A percentile compares a stretch with the other conserved stretches of the same genome.
Evolutionary conservation across 176 grass and related monocot species (phyloP).

Genomic region (Stipa capillata): DNA sequence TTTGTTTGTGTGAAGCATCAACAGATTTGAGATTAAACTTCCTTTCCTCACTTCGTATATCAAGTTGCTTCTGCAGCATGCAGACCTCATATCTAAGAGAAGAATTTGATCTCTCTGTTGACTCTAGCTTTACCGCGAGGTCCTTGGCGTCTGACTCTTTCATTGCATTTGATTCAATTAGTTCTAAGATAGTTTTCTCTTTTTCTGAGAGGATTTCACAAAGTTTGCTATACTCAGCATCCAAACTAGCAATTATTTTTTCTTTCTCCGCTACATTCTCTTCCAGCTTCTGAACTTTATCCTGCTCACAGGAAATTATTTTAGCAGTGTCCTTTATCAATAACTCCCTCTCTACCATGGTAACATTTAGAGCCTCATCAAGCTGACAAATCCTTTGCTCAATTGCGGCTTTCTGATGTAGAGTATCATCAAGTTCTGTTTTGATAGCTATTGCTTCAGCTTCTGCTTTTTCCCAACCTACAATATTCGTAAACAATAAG

Average conservation of each 20-base stretch:
- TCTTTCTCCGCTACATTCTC: slow-evolving; percentile 46
- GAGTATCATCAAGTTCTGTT: slow-evolving; percentile 58
- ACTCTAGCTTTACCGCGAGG: slow-evolving; percentile 40
- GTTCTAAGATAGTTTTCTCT: slow-evolving; percentile 52
- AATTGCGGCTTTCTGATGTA: slow-evolving; percentile 42
- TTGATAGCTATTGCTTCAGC: slow-evolving; percentile 61
- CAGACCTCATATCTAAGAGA: slow-evolving; percentile 88
- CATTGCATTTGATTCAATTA: slow-evolving; percentile 46
- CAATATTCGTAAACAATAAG: not conserved
- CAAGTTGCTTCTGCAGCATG: slow-evolving; percentile 93
- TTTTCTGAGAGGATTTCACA: slow-evolving; percentile 52
- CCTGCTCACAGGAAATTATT: slow-evolving; percentile 68
- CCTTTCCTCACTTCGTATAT: slow-evolving; percentile 86
- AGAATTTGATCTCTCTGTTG: slow-evolving; percentile 60
- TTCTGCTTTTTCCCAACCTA: slow-evolving; percentile 95
- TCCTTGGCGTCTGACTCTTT: slow-evolving; percentile 48
- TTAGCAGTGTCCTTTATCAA: slow-evolving; percentile 45
- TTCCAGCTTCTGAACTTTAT: slow-evolving; percentile 59
- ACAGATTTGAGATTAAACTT: slow-evolving; percentile 84
- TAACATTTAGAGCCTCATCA: slow-evolving; percentile 60
- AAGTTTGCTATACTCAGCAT: slow-evolving; percentile 56
- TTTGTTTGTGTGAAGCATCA: slow-evolving; percentile 72
- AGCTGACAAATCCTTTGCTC: slow-evolving; percentile 58
- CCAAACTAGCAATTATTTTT: slow-evolving; percentile 53
- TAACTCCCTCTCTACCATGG: slow-evolving; percentile 59